phyloP scores from a whole-genome alignment of 495 filamentous ascomycete species.

The Ascodesmis nigricans region DNA sequence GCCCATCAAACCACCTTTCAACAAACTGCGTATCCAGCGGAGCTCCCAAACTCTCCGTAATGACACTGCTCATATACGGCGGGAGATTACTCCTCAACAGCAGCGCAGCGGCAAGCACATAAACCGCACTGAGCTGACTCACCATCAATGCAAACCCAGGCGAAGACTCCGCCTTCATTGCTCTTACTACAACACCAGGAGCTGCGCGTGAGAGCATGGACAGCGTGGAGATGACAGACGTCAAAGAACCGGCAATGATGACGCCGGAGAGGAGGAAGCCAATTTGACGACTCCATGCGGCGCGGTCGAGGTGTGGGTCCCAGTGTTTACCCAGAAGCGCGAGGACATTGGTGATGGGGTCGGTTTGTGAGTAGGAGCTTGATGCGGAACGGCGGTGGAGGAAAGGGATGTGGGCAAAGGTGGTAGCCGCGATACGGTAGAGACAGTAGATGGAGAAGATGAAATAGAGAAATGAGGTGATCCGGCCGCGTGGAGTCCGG shows the following conservation, averaged over 20 bases:
- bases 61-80: slow-evolving; percentile 42
- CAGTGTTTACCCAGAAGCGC: slow-evolving; percentile 50
- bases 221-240: slow-evolving; percentile 52
- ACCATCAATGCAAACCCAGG: slow-evolving; percentile 51
- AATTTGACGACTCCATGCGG: slow-evolving; percentile 55
- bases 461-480: slow-evolving; percentile 34
- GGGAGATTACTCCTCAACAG: slow-evolving; percentile 53
- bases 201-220: slow-evolving; percentile 48
- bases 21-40: slow-evolving; percentile 44
- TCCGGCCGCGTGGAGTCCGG: slow-evolving; percentile 36
- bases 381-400: slow-evolving; percentile 90
- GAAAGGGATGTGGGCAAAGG: slow-evolving; percentile 61
- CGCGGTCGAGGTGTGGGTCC: slow-evolving; percentile 45
- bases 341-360: slow-evolving; percentile 56
- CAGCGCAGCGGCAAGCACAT: slow-evolving; percentile 54
- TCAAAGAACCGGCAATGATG: slow-evolving; percentile 55
- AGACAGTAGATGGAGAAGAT: slow-evolving; percentile 53
- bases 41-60: slow-evolving; percentile 47
- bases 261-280: slow-evolving; percentile 55
- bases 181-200: slow-evolving; percentile 36
- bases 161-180: slow-evolving; percentile 25
- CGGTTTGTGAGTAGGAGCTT: slow-evolving; percentile 42
- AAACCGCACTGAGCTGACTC: slow-evolving; percentile 54
- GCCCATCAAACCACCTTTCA: slow-evolving; percentile 72
- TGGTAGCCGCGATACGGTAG: slow-evolving; percentile 52